phyloP scores from a whole-genome alignment of 2,329 filamentous ascomycete genomes.

The Madurella mycetomatis region DNA sequence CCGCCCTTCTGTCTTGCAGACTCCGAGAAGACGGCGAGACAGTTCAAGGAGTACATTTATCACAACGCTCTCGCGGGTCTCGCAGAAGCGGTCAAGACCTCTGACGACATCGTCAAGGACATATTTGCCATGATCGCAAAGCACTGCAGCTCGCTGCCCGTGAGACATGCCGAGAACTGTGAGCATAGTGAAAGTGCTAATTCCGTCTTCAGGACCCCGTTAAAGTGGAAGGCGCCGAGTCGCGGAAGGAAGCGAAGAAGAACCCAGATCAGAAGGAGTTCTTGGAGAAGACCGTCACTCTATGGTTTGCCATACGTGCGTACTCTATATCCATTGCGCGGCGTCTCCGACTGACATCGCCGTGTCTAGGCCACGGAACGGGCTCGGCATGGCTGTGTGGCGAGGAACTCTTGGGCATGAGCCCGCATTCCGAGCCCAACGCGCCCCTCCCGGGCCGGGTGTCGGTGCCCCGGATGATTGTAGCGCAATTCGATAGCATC shows the following conservation, averaged over 20 bases:
- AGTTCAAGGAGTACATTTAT: constrained; percentile 36
- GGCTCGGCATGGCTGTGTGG: constrained; percentile 42
- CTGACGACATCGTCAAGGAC: constrained; percentile 27
- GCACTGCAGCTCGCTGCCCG: constrained; percentile 22
- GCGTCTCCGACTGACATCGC: not conserved
- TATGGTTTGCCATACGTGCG: constrained; percentile 48
- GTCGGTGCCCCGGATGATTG: constrained; percentile 41
- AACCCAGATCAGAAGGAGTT: constrained; percentile 32
- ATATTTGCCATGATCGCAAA: constrained; percentile 28
- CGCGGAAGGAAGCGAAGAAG: constrained; percentile 18
- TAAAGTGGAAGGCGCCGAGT: not conserved
- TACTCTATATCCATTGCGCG: constrained; percentile 8
- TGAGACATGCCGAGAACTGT: constrained; percentile 2
- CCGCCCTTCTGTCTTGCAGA: constrained; percentile 39
- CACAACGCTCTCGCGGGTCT: constrained; percentile 30
- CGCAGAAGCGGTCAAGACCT: constrained; percentile 24
- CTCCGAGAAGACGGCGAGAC: constrained; percentile 32
- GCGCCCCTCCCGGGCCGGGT: constrained; percentile 35
- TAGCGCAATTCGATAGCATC: constrained; percentile 44
- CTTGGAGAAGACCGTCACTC: constrained; percentile 37
- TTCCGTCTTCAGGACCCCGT: not conserved
- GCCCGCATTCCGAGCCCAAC: constrained; percentile 32
- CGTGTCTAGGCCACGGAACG: constrained; percentile 38
- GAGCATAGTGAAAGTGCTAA: not conserved
- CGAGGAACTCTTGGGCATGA: constrained; percentile 38